These are phyloP conservation scores for Aureobasidium sp. DNA, from an alignment of 2,329 filamentous ascomycete genomes.

Conservation along the genomic window DNA sequence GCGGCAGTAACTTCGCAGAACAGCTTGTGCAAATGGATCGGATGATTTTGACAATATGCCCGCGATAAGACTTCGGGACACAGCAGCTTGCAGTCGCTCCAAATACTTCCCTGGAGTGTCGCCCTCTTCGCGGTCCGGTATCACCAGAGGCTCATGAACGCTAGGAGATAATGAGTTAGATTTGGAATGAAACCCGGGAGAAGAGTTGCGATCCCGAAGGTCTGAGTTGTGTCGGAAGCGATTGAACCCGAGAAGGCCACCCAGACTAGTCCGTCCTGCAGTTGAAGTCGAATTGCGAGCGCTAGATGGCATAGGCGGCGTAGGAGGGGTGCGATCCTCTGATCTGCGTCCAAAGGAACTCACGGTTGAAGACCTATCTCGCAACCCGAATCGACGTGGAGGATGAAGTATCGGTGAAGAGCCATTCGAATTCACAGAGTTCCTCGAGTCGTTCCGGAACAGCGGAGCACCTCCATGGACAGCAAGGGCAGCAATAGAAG, in stretches of 20 bases:
- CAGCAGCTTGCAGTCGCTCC: slow-evolving; percentile 67
- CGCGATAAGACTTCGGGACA: slow-evolving; percentile 75
- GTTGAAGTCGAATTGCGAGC: slow-evolving; percentile 73
- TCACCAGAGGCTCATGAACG: slow-evolving; percentile 56
- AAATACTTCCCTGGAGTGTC: slow-evolving; percentile 89
- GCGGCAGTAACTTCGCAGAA: slow-evolving; percentile 89
- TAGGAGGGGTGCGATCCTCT: slow-evolving; percentile 59
- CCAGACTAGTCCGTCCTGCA: slow-evolving; percentile 81
- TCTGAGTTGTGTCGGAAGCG: slow-evolving; percentile 78
- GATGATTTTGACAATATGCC: slow-evolving; percentile 77
- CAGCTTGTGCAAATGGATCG: slow-evolving; percentile 73
- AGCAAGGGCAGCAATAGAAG: slow-evolving; percentile 31
- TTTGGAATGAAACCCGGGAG: slow-evolving; percentile 71
- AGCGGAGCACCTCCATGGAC: slow-evolving; percentile 40
- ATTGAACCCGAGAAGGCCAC: slow-evolving; percentile 71
- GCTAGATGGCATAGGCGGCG: slow-evolving; percentile 49
- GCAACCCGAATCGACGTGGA: slow-evolving; percentile 49
- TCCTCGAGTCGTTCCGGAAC: slow-evolving; percentile 51
- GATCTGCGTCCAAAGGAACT: slow-evolving; percentile 70
- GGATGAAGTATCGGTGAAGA: slow-evolving; percentile 51
- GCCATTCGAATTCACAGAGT: slow-evolving; percentile 56
- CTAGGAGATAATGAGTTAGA: slow-evolving; percentile 69
- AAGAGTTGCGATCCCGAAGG: slow-evolving; percentile 56
- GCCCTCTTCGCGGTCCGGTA: slow-evolving; percentile 75
- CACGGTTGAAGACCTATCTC: slow-evolving; percentile 81